Percentiles rank a stretch among this genome's conserved stretches.
phyloP scores from a whole-genome alignment of 2,329 filamentous ascomycete species.

The Colletotrichum agaves region DNA sequence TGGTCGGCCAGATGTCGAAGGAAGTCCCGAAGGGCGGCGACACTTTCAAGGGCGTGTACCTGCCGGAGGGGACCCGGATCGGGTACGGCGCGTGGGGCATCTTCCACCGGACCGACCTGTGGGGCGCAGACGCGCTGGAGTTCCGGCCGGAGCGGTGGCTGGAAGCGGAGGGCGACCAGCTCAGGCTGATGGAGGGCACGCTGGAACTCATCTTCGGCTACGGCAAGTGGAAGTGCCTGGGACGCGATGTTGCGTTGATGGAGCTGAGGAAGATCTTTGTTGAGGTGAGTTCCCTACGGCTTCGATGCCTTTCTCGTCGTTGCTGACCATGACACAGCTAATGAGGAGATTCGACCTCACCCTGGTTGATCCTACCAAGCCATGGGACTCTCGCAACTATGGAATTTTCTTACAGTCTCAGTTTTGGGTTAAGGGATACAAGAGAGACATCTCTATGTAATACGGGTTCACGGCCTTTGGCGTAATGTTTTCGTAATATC shows the following conservation, averaged over 20 bases:
- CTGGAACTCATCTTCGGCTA: slow-evolving; percentile 53
- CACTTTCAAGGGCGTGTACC: slow-evolving; percentile 46
- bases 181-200: slow-evolving; percentile 48
- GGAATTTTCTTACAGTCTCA: slow-evolving; percentile 14
- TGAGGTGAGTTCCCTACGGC: slow-evolving; percentile 41
- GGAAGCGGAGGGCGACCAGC: slow-evolving; percentile 42
- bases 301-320: too few species aligned
- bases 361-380: slow-evolving; percentile 44
- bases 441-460: not conserved
- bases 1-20: slow-evolving; percentile 51
- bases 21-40: slow-evolving; percentile 50
- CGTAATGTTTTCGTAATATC: too few species aligned
- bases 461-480: too few species aligned
- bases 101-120: slow-evolving; percentile 37
- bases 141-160: slow-evolving; percentile 38
- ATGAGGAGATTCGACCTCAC: slow-evolving; percentile 45
- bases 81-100: slow-evolving; percentile 50
- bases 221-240: slow-evolving; percentile 53
- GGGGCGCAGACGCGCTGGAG: slow-evolving; percentile 25
- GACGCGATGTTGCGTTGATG: slow-evolving; percentile 51
- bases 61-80: slow-evolving; percentile 48
- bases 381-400: slow-evolving; percentile 41
- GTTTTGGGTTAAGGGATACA: slow-evolving; percentile 14
- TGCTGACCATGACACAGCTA: slow-evolving; percentile 39
- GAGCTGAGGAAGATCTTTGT: slow-evolving; percentile 47